Base-by-base conservation (phyloP, 139 green algal species). In the Haematococcus sp. region DNA sequence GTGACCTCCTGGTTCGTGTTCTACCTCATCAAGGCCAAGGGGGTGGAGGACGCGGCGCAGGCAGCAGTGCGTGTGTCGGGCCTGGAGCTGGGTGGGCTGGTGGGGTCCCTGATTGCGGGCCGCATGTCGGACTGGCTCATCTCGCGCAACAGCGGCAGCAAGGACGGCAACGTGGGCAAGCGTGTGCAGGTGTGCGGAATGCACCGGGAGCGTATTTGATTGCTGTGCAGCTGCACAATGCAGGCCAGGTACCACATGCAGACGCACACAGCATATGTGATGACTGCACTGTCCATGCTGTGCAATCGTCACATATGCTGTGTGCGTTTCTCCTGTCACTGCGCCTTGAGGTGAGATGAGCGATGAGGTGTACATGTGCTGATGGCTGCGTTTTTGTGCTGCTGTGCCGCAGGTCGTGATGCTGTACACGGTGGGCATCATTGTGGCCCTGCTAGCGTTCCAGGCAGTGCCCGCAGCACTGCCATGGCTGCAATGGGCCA, bases 1-100 rank as follows among this genome's bases (percentile, higher is more conserved):
- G 92, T 95, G 17, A 95, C 92, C 28, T 92, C 88, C 43, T 97
- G 92, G 94, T 97, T 96, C 71, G 90, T 98, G 51, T 97, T 97
- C 81, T 98, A 97, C 87, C 88, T 98, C 20, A 89, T 97, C 63
- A 93, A 96, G 85, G 88, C 81, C 68, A 97, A 97, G 85, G 92
- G 89, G 17, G 87, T 96, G 51, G 83, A 80, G 7, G 89, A 97
- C 75, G 93, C 90, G 1, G 92, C 88, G 13, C 73, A 84, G 70
- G 92, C 92, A 19, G 90, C 88, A 0, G 65, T 96, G 54, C 84
- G 88, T 40, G 94, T 98, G 56, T 94, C 87, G n/a, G 95, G 95
- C 2, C 86, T 98, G 60, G 95, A 98, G 89, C 88, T 98, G 67
- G 95, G 95, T n/a, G 95, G 95, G 31, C 86, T 98, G 43, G 73